Conservation (phyloP, 176 grass and related monocot genomes). For the Aechmea fasciata region DNA sequence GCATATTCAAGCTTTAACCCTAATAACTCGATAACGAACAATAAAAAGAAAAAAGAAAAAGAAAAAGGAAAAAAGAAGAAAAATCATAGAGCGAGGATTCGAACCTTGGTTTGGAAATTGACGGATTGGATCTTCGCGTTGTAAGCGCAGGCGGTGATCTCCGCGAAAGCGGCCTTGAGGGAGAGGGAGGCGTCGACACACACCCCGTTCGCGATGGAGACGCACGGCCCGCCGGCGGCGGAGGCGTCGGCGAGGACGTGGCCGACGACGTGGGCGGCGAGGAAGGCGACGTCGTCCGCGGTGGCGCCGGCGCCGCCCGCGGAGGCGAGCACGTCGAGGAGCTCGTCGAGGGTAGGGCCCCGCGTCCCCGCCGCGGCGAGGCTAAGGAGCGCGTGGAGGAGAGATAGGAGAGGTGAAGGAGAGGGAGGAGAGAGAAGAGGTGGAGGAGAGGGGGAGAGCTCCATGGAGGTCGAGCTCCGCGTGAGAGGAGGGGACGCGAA, state of each 20-base stretch:
- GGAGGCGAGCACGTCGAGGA: conserved; percentile 35
- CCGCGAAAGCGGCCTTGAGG: conserved; percentile 32
- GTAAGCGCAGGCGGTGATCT: conserved; percentile 27
- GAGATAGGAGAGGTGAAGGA: too few relatives aligned
- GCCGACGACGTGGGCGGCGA: not conserved
- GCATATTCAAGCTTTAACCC: too few relatives aligned
- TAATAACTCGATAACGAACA: not conserved
- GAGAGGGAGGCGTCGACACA: conserved; percentile 43
- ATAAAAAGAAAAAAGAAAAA: not conserved
- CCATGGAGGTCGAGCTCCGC: too few relatives aligned
- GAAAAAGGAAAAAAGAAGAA: too few relatives aligned
- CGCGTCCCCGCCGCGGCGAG: conserved; percentile 31
- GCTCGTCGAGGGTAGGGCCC: conserved; percentile 28
- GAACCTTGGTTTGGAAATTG: conserved; percentile 33
- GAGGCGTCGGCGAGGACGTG: conserved; percentile 6
- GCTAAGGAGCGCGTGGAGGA: conserved; percentile 30
- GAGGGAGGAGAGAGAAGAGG: too few relatives aligned
- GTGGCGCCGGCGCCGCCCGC: conserved; percentile 20
- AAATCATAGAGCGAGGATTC: not conserved
- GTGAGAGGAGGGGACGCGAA: too few relatives aligned
- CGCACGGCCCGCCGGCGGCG: conserved; percentile 24
- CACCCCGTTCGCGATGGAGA: conserved; percentile 50
- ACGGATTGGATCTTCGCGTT: conserved; percentile 26
- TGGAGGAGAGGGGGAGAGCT: too few relatives aligned
- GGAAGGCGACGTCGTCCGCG: conserved; percentile 18